These are phyloP conservation scores for Corynascus novoguineensis DNA, from an alignment of 495 filamentous ascomycete genomes.

Conservation along the genomic window DNA sequence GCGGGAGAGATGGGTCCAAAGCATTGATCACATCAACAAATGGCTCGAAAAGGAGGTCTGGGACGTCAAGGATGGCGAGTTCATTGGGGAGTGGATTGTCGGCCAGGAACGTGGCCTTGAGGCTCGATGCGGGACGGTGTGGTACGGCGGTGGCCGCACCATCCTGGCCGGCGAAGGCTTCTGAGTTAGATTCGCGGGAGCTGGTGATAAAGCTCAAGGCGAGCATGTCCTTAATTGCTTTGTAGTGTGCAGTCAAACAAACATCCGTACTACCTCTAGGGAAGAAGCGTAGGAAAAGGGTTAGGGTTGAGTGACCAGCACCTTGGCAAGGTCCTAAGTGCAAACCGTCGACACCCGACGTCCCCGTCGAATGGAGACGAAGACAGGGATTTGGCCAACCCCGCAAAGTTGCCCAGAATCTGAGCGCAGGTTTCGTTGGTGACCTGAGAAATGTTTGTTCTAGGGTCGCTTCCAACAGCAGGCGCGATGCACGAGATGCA, in stretches of 20 bases:
- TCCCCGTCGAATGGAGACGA: too few relatives aligned
- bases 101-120: constrained; percentile 73
- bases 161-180: constrained; percentile 60
- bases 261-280: too few relatives aligned
- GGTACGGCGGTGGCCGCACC: constrained; percentile 76
- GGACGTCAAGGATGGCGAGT: constrained; percentile 43
- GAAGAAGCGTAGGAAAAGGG: not conserved
- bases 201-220: too few relatives aligned
- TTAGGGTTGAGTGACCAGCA: too few relatives aligned
- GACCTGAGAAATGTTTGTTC: not conserved
- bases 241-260: too few relatives aligned
- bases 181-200: constrained; percentile 15
- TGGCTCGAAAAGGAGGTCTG: constrained; percentile 65
- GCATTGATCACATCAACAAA: constrained; percentile 69
- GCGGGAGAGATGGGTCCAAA: constrained; percentile 54
- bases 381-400: not conserved
- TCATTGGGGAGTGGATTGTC: constrained; percentile 60
- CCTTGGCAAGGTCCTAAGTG: too few relatives aligned
- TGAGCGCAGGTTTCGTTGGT: not conserved
- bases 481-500: not conserved
- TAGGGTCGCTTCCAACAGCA: not conserved
- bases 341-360: too few relatives aligned
- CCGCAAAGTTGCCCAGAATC: not conserved
- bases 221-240: too few relatives aligned
- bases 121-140: constrained; percentile 61